Evolutionary conservation across 305 asterid species (phyloP), one percentile per base, ranked within the genome.

Genomic region (Rubia peregrina): DNA sequence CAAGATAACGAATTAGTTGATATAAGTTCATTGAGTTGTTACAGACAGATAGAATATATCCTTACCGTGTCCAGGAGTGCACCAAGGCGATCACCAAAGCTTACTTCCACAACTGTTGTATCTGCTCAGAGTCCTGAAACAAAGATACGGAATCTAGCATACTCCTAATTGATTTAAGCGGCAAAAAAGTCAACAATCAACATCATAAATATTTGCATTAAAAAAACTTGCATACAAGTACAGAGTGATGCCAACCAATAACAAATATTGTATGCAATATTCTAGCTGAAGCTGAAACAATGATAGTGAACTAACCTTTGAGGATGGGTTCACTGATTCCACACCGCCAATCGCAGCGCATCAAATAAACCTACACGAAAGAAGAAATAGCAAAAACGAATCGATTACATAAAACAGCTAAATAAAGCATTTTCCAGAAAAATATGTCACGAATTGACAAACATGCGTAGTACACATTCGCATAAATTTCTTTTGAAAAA

Each of bases 11-110:
- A 26, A 63, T 73, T 57, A 76, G 40, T 44, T 24, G 53, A 56
- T 56, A 56, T 3, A 6, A n/a, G 62, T 73, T 68, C 73, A 61
- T 67, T 64, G 71, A 78, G 24, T 64, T 64, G 22, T 40, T 38
- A 41, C 26, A 36, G 36, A 49, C 55, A 70, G 30, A 60, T 17
- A 48, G 42, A 73, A 66, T 17, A 36, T 71, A 57, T 71, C 70
- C 76, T 83, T 79, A 94, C 99, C 82, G 99, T 94, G 81, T 94
- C 98, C 75, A 89, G 82, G 63, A 94, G 97, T 76, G 95, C 91
- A 73, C 99, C 98, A 42, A 94, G 95, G 64, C 99, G 99, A 87
- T 94, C 98, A 53, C 99, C 99, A 70, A 94, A 94, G 82, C 98
- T 89, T 72, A 94, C 81, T 85, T 94, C 89, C 73, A 94, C 98